phyloP scores from a whole-genome alignment of 495 filamentous ascomycete species.

The Hypoxylon trugodes region DNA sequence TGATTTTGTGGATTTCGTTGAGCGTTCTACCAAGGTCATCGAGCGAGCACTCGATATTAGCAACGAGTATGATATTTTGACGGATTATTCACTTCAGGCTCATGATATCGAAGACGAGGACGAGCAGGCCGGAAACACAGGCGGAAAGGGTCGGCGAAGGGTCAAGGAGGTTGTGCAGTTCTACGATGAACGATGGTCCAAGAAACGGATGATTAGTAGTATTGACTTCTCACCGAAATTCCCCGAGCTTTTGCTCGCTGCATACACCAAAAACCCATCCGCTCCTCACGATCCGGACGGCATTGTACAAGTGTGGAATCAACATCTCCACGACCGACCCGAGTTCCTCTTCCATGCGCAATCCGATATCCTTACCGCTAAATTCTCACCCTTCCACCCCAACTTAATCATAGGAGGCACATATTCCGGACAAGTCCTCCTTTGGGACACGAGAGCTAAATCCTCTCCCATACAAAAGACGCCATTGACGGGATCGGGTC shows the following conservation, averaged over 20 bases:
- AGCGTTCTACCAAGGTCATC: slow-evolving; percentile 94
- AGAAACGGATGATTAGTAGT: slow-evolving; percentile 94
- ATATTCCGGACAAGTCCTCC: slow-evolving; percentile 93
- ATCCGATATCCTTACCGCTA: slow-evolving; percentile 92
- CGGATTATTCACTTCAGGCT: slow-evolving; percentile 86
- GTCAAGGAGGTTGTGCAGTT: slow-evolving; percentile 92
- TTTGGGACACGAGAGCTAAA: slow-evolving; percentile 96
- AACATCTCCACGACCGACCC: slow-evolving; percentile 89
- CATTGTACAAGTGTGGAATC: slow-evolving; percentile 95
- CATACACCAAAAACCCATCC: slow-evolving; percentile 95
- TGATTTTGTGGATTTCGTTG: slow-evolving; percentile 95
- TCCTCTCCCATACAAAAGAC: slow-evolving; percentile 94
- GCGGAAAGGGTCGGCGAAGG: slow-evolving; percentile 77
- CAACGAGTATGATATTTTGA: slow-evolving; percentile 86
- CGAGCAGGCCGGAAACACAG: slow-evolving; percentile 73
- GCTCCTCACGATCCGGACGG: slow-evolving; percentile 96
- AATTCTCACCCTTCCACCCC: slow-evolving; percentile 97
- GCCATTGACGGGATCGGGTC: slow-evolving; percentile 87
- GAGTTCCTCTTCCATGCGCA: slow-evolving; percentile 97
- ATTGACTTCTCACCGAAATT: slow-evolving; percentile 95
- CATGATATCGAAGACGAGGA: slow-evolving; percentile 81
- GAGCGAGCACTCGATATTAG: slow-evolving; percentile 89
- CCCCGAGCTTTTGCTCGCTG: slow-evolving; percentile 87
- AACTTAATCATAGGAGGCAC: slow-evolving; percentile 93
- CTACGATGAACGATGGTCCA: slow-evolving; percentile 94